Evolutionary conservation across 441 rosid genomes (phyloP), one percentile per base, ranked within the genome.

Genomic region (Manihot esculenta): DNA sequence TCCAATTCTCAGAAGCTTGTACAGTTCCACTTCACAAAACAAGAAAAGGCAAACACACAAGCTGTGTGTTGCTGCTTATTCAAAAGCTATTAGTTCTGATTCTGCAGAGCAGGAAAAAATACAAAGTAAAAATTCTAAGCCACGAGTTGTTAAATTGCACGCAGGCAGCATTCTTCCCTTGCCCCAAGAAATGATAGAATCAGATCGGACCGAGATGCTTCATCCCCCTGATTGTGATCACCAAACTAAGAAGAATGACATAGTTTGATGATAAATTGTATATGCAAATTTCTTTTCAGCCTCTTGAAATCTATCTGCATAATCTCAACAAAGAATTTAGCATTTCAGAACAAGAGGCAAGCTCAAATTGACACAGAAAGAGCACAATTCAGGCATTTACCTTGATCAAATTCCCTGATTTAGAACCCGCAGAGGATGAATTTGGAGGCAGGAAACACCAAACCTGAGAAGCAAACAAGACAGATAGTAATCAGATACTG

Each of bases 391-490:
- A n/a, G n/a, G n/a, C n/a, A n/a, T n/a, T n/a, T n/a, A n/a, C n/a
- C n/a, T n/a, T n/a, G n/a, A n/a, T n/a, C n/a, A n/a, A n/a, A 27
- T 35, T 24, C 33, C 21, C 11, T 21, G 9, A 15, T 84, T 35
- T 74, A 84, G 69, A 82, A 55, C n/a, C 83, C 81, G 60, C 99
- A 92, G 41, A 90, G 91, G 65, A 92, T 76, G 78, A 89, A 73
- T 78, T 84, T 88, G 62, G 89, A 84, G 74, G 80, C 78, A 3
- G 93, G 92, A 68, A 86, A 82, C 68, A 82, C 70, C 76, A 91
- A 78, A 53, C 86, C 96, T 14, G 96, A 72, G 74, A 87, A 81
- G 76, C 89, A 84, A 78, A 93, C 84, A 75, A 95, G 90, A 73
- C 79, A 68, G 61, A 93, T 62, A 3, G 90, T 82, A 38, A 91